Percentiles rank a stretch among this genome's conserved stretches.
phyloP scores from a whole-genome alignment of 2,329 filamentous ascomycete species.

The Cladophialophora psammophila region DNA sequence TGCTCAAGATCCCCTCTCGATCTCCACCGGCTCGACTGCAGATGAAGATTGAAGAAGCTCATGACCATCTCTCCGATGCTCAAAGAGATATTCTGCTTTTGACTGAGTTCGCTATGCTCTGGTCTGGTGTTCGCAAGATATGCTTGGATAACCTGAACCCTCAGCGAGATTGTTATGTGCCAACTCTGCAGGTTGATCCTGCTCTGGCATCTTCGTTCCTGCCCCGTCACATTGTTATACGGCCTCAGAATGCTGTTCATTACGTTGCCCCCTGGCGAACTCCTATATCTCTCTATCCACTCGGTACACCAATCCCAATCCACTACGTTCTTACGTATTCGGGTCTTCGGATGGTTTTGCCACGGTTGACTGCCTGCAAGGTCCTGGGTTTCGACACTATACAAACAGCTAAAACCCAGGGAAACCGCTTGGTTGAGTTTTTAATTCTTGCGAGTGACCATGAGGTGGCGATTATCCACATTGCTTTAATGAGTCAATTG shows the following conservation, averaged over 20 bases:
- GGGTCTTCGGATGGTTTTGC: constrained; percentile 11
- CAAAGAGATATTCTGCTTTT: not conserved
- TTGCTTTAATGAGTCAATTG: constrained; percentile 17
- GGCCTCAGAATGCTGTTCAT: not conserved
- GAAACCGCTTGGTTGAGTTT: constrained; percentile 17
- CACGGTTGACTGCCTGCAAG: constrained; percentile 16
- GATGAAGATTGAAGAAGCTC: not conserved
- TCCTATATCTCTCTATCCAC: constrained; percentile 24
- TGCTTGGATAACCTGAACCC: not conserved
- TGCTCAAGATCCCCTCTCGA: not conserved
- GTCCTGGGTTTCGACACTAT: constrained; percentile 27
- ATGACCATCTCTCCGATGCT: not conserved
- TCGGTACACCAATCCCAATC: constrained; percentile 20
- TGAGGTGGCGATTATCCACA: constrained; percentile 26
- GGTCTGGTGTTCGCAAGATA: constrained; percentile 8
- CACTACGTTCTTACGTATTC: constrained; percentile 15
- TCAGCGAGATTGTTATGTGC: not conserved
- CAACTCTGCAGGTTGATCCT: not conserved
- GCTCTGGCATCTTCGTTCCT: not conserved
- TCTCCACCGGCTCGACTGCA: not conserved
- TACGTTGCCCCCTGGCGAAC: constrained; percentile 13
- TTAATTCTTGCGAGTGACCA: constrained; percentile 23
- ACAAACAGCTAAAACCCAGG: not conserved
- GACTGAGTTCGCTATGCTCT: constrained; percentile 10
- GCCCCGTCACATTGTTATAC: not conserved